phyloP scores from a whole-genome alignment of 2,329 filamentous ascomycete species.

The Claviceps sp. region DNA sequence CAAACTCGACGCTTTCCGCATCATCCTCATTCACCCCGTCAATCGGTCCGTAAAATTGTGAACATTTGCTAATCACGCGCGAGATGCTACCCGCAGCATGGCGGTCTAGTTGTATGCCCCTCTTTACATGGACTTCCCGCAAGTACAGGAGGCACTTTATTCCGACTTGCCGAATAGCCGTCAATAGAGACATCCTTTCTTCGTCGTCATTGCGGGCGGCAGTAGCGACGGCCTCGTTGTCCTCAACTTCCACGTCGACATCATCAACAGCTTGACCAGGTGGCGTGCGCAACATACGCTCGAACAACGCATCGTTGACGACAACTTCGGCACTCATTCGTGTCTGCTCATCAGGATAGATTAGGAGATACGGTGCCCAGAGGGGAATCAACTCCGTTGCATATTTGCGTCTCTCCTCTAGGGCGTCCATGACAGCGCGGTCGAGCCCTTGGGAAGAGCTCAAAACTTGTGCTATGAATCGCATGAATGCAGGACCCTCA shows the following conservation, averaged over 20 bases:
- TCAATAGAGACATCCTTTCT: conserved; percentile 5
- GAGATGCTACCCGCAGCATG: conserved; percentile 30
- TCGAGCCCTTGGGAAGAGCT: conserved; percentile 15
- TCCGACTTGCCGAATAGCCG: conserved; percentile 27
- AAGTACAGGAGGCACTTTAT: conserved; percentile 33
- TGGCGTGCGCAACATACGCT: conserved; percentile 9
- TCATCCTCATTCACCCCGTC: conserved; percentile 19
- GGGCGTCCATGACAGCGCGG: conserved; percentile 13
- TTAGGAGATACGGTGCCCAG: conserved; percentile 41
- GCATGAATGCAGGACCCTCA: conserved; percentile 36
- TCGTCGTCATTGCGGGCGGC: not conserved
- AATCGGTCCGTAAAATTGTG: conserved; percentile 23
- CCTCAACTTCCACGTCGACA: not conserved
- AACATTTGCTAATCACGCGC: conserved; percentile 28
- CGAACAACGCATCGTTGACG: conserved; percentile 30
- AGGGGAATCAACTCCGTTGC: conserved; percentile 19
- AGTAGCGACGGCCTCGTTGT: not conserved
- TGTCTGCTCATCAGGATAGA: conserved; percentile 30
- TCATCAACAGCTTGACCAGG: not conserved
- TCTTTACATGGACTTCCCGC: conserved; percentile 30
- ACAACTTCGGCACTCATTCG: conserved; percentile 29
- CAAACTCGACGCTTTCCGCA: conserved; percentile 14
- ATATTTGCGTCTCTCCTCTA: conserved; percentile 9
- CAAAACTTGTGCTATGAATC: conserved; percentile 24
- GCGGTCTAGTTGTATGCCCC: conserved; percentile 26